Evolutionary conservation across 768 basidiomycete genomes (phyloP), one percentile per base, ranked within the genome.

Genomic region (Exsudoporus frostii): DNA sequence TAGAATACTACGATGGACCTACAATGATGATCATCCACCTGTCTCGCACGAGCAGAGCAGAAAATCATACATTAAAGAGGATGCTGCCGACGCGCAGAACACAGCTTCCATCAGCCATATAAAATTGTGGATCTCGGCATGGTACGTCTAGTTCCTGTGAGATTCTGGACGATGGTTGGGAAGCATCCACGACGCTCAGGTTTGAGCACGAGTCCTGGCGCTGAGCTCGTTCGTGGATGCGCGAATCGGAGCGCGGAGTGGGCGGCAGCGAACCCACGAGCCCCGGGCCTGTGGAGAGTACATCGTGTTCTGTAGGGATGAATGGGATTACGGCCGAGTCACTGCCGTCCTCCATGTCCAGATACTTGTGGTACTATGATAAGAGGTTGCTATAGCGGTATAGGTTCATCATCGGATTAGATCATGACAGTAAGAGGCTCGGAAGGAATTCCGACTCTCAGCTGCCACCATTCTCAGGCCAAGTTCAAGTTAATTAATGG

Each of bases 101-200:
- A 58, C 83, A 86, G 60, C 85, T 86, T 40, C 86, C 88, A 58
- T 88, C 85, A 33, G 78, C 72, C 54, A 86, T 74, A 64, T 88
- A 90, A 60, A 79, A 89, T 7, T 63, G 65, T n/a, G 74, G 65
- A 59, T 89, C 86, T 48, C 77, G 62, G 30, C 46, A 39, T 13
- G 42, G 64, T 7, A 33, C 34, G 6, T 57, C 42, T 37, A 47
- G 20, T 11, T 62, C 68, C 17, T 53, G 56, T 11, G 55, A 22
- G 29, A 34, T 22, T 22, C 7, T 25, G 13, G 54, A 11, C 10
- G 17, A 39, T 29, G 51, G n/a, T 30, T 37, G 30, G 9, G 46
- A 15, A 11, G 54, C 20, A 20, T 54, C 57, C 27, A 42, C 36
- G 8, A 46, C 19, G 8, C 30, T 27, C 27, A 32, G 44, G 32